Base-by-base conservation (phyloP, 2,329 filamentous ascomycete genomes). In the Tolypocladium inflatum region DNA sequence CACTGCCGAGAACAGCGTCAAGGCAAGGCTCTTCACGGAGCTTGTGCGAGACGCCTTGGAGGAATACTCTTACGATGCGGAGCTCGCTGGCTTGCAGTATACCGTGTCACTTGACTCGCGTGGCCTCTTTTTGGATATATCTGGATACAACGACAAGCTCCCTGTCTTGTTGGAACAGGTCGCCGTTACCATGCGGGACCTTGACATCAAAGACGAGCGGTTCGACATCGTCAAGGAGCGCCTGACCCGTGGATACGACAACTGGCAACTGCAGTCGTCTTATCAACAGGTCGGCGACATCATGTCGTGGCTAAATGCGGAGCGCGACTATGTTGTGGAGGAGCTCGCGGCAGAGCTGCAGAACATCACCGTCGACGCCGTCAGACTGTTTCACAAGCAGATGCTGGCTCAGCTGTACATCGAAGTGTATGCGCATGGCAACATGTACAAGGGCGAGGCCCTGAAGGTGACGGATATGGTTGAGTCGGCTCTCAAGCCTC, bases 131-230 rank as follows among this genome's bases (percentile, higher is more conserved):
- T 76, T 97, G 45, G 85, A 88, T 17, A 83, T 97, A 4, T 87
- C 85, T 35, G 94, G 94, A 0, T 99, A 97, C 76, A 99, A 97
- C 65, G 94, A 99, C 73, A 99, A 99, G 76, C 85, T 99, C 67
- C 80, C 89, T 0, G 91, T 97, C 0, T 80, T 99, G 30, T 74
- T 99, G 53, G 91, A 97, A 69, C 94, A 96, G 70, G 90, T 97
- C 4, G 77, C 96, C 33, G 75, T 85, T 15, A 91, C 88, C 11
- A 89, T 97, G 81, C 85, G 90, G 55, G 89, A 96, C 65, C 78
- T 97, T 6, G 84, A 91, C 42, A 82, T 97, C 64, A 88, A 86
- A 61, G 82, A 90, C n/a, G 91, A 95, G 58, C 85, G 94, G 2
- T 99, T 97, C 68, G 84, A 88, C 54, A 91, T 97, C 64, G 84